These are phyloP conservation scores for Aspergillus amoenus DNA, from an alignment of 2,329 filamentous ascomycete species.

Conservation along the genomic window DNA sequence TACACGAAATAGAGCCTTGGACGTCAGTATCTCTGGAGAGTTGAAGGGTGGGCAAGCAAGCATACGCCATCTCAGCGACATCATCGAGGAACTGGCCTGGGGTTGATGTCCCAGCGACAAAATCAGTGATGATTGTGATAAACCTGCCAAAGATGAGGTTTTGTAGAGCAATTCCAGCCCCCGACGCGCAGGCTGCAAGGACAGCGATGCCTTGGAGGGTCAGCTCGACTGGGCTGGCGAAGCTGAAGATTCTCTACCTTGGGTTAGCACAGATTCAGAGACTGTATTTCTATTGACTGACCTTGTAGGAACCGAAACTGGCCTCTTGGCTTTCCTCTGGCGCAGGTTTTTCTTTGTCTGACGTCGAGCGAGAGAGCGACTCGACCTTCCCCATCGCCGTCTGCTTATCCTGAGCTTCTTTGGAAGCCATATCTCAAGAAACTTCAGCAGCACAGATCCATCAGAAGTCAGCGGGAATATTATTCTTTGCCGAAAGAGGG, in stretches of 20 bases:
- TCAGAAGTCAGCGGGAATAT: no score
- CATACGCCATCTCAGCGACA: constrained; percentile 5
- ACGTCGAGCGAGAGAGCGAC: neutral
- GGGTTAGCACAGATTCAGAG: neutral
- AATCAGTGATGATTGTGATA: constrained; percentile 4
- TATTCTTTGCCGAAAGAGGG: no score
- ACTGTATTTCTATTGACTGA: neutral
- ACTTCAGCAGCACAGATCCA: no score
- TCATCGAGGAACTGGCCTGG: neutral
- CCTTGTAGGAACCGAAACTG: constrained; percentile 3
- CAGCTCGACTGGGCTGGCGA: neutral
- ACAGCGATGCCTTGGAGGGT: constrained; percentile 2
- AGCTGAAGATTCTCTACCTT: constrained; percentile 7
- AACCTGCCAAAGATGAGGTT: constrained; percentile 13
- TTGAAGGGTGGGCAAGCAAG: neutral
- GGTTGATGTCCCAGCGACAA: neutral
- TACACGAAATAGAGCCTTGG: constrained; percentile 76
- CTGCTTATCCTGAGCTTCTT: neutral
- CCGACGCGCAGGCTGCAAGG: constrained; percentile 5
- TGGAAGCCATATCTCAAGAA: neutral
- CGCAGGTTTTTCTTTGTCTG: neutral
- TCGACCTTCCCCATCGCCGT: neutral
- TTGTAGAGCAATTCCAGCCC: constrained; percentile 7
- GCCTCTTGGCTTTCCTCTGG: neutral
- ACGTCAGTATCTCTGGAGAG: constrained; percentile 15